Evolutionary conservation across 139 green algal species (phyloP).

Genomic region (Coccomyxa sp.): DNA sequence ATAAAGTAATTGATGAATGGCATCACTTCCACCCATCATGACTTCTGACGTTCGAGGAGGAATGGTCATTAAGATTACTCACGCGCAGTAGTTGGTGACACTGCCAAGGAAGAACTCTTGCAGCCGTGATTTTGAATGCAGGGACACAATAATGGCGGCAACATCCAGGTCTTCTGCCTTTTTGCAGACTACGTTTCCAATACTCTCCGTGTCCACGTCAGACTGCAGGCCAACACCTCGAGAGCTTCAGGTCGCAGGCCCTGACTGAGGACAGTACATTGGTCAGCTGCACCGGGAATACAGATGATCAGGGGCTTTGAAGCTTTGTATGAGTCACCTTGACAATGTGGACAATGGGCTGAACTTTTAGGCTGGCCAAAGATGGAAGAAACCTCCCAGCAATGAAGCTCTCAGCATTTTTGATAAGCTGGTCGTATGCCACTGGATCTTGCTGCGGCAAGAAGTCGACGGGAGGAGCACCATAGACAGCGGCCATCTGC

Average conservation of each 20-base stretch:
- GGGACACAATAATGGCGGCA: slow-evolving; percentile 47
- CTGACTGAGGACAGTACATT: background rate
- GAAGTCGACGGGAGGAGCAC: slow-evolving; percentile 55
- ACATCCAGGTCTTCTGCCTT: slow-evolving; percentile 60
- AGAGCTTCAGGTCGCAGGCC: background rate
- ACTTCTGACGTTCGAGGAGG: no score
- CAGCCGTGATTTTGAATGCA: slow-evolving; percentile 36
- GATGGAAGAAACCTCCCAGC: slow-evolving; percentile 32
- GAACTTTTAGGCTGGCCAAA: slow-evolving; percentile 18
- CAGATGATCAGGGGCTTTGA: background rate
- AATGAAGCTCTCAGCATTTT: slow-evolving; percentile 53
- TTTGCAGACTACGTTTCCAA: slow-evolving; percentile 62
- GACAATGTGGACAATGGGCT: slow-evolving; percentile 59
- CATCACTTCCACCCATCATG: no score
- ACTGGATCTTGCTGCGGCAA: slow-evolving; percentile 43
- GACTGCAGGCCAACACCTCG: slow-evolving; percentile 17
- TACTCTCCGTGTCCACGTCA: slow-evolving; percentile 52
- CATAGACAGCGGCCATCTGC: slow-evolving; percentile 29
- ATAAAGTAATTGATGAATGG: no score
- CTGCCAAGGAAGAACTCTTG: slow-evolving; percentile 55
- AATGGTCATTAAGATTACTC: background rate
- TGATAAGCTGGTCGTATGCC: slow-evolving; percentile 42
- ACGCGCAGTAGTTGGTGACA: slow-evolving; percentile 39
- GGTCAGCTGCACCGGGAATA: background rate
- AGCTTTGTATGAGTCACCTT: slow-evolving; percentile 25